Evolutionary conservation across 2,329 filamentous ascomycete genomes (phyloP).

Genomic region (Colletotrichum gloeosporioides): DNA sequence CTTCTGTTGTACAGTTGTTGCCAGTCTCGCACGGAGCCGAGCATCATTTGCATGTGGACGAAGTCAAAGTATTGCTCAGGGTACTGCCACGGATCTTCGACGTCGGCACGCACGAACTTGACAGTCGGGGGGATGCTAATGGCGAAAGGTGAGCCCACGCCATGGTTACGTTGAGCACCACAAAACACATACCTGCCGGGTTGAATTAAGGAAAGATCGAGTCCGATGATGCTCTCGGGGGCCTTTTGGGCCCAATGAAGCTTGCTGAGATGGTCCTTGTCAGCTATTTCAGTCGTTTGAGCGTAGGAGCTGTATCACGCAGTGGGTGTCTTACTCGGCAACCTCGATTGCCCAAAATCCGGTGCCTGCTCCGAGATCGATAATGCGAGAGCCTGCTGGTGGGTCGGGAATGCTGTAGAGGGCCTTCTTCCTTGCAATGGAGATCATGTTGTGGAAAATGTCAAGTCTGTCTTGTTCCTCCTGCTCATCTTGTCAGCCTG

Average conservation of each 20-base stretch:
- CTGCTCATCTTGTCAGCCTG: conserved; percentile 39
- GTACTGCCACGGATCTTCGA: conserved; percentile 74
- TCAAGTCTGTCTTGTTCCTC: conserved; percentile 80
- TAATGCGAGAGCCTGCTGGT: conserved; percentile 42
- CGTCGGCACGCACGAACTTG: conserved; percentile 74
- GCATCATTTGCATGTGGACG: conserved; percentile 81
- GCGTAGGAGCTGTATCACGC: background rate
- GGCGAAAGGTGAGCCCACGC: background rate
- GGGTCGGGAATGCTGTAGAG: conserved; percentile 23
- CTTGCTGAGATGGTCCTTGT: background rate
- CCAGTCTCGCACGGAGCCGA: conserved; percentile 82
- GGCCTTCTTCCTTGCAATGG: conserved; percentile 61
- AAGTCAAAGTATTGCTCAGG: conserved; percentile 71
- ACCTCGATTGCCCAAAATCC: conserved; percentile 93
- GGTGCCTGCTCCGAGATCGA: conserved; percentile 83
- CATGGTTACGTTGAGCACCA: background rate
- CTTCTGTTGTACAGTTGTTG: conserved; percentile 71
- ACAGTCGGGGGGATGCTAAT: conserved; percentile 73
- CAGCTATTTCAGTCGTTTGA: background rate
- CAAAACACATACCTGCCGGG: conserved; percentile 46
- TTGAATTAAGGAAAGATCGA: conserved; percentile 46
- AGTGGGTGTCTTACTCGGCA: conserved; percentile 65
- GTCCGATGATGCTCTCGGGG: conserved; percentile 36
- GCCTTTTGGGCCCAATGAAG: conserved; percentile 11
- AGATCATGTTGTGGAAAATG: conserved; percentile 80